phyloP scores from a whole-genome alignment of 139 green algal genomes.

The Picochlorum sp. region DNA sequence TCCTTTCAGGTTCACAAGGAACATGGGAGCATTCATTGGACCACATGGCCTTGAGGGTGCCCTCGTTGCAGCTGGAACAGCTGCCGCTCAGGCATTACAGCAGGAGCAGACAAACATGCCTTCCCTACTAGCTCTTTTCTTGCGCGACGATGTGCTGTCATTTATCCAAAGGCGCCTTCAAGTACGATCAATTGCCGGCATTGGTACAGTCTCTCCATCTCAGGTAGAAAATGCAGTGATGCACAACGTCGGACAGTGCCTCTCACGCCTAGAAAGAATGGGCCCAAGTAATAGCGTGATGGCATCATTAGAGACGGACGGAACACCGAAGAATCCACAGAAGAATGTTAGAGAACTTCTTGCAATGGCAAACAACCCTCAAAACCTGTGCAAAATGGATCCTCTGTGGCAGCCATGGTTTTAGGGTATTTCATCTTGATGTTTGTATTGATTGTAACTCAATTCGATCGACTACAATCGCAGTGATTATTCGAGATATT shows the following conservation, averaged over 20 bases:
- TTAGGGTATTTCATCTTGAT: slow-evolving; percentile 17
- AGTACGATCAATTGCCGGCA: slow-evolving; percentile 13
- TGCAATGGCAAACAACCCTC: slow-evolving; percentile 51
- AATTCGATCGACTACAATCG: no score
- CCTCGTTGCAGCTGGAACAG: slow-evolving; percentile 56
- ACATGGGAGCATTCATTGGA: slow-evolving; percentile 91
- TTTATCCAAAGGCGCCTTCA: slow-evolving; percentile 23
- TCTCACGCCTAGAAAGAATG: slow-evolving; percentile 7
- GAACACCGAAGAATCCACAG: slow-evolving; percentile 38
- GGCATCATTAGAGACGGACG: neutral
- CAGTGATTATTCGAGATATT: no score
- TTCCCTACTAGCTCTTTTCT: slow-evolving; percentile 69
- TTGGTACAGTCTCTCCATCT: slow-evolving; percentile 22
- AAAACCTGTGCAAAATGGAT: slow-evolving; percentile 88
- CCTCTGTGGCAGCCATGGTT: slow-evolving; percentile 85
- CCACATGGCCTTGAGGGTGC: slow-evolving; percentile 86
- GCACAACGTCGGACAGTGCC: slow-evolving; percentile 28
- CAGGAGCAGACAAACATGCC: slow-evolving; percentile 32
- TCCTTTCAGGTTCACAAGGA: slow-evolving; percentile 95
- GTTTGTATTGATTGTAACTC: no score
- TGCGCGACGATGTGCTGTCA: slow-evolving; percentile 39
- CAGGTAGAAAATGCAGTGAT: slow-evolving; percentile 35
- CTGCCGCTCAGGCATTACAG: slow-evolving; percentile 45
- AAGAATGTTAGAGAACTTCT: slow-evolving; percentile 63
- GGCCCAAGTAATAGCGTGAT: slow-evolving; percentile 14